A percentile compares a stretch with the other conserved stretches of the same genome.
phyloP scores from a whole-genome alignment of 2,329 filamentous ascomycete genomes.

The Acephala macrosclerotiorum region DNA sequence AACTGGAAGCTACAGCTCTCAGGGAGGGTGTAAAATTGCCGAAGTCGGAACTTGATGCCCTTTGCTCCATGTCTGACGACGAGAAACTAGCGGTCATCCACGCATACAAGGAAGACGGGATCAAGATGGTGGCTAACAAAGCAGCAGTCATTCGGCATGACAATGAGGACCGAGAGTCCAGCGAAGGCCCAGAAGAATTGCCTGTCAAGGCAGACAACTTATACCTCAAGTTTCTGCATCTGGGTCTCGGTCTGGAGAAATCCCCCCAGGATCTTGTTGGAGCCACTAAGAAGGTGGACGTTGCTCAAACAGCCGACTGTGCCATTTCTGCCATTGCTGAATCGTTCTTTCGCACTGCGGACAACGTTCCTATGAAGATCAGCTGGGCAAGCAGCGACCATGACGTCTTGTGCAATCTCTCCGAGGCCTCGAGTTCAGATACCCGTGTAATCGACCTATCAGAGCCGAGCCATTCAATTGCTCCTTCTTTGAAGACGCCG shows the following conservation, averaged over 20 bases:
- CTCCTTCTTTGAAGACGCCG: not conserved
- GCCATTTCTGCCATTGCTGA: not conserved
- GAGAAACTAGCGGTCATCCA: not conserved
- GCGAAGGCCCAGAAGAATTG: not conserved
- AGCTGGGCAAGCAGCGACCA: not conserved
- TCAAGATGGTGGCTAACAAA: not conserved
- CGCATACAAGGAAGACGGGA: not conserved
- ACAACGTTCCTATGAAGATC: not conserved
- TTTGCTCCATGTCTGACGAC: not conserved
- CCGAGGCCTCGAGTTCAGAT: not conserved
- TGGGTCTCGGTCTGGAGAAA: constrained; percentile 4
- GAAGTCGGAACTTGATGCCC: not conserved
- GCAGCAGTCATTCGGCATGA: too few species aligned
- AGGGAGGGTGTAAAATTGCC: not conserved
- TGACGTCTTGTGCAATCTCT: not conserved
- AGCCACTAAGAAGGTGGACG: not conserved
- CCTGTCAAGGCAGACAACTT: not conserved
- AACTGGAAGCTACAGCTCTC: constrained; percentile 2
- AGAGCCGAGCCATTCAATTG: too few species aligned
- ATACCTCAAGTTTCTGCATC: constrained; percentile 4
- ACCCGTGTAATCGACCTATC: not conserved
- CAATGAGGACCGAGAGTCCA: not conserved
- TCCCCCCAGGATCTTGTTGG: not conserved
- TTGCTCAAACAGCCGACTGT: not conserved
- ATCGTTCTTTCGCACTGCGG: not conserved